Evolutionary conservation across 2,329 filamentous ascomycete species (phyloP).

Genomic region (Exophiala lecanii-corni): DNA sequence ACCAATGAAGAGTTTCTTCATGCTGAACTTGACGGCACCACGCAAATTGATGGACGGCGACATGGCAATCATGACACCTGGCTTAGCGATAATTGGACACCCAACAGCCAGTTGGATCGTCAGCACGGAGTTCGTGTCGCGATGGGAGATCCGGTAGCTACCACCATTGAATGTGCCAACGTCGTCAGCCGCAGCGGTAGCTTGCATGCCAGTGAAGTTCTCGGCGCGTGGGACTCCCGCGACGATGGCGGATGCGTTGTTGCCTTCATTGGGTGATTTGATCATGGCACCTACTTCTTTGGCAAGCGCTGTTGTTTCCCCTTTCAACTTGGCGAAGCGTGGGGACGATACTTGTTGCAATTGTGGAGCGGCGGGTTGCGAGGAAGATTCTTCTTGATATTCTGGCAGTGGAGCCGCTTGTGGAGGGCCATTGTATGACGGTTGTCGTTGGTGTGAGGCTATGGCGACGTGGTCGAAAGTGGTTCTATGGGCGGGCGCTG

Average conservation of each 20-base stretch:
- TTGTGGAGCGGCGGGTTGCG: neutral
- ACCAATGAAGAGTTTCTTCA: constrained; percentile 85
- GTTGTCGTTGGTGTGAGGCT: constrained; percentile 13
- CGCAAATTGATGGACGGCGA: constrained; percentile 78
- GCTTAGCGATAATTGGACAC: constrained; percentile 75
- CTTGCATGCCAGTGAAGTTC: constrained; percentile 60
- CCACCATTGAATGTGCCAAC: constrained; percentile 97
- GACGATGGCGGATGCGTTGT: constrained; percentile 18
- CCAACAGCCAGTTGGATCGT: constrained; percentile 87
- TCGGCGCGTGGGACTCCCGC: constrained; percentile 42
- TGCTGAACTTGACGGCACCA: constrained; percentile 75
- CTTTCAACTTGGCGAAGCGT: constrained; percentile 1
- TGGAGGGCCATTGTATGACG: constrained; percentile 19
- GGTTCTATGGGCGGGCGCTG: constrained; percentile 23
- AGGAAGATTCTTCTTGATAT: constrained; percentile 3
- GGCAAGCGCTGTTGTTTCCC: constrained; percentile 9
- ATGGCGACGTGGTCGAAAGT: constrained; percentile 24
- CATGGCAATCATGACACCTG: constrained; percentile 93
- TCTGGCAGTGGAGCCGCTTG: constrained; percentile 2
- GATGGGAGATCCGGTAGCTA: constrained; percentile 86
- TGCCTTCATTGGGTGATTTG: constrained; percentile 11
- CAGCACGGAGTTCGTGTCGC: constrained; percentile 83
- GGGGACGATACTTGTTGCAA: constrained; percentile 12
- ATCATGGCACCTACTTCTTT: constrained; percentile 21
- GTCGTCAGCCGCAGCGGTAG: constrained; percentile 65